These are phyloP conservation scores for Volvox reticuliferus DNA, from an alignment of 139 green algal genomes.

Conservation along the genomic window DNA sequence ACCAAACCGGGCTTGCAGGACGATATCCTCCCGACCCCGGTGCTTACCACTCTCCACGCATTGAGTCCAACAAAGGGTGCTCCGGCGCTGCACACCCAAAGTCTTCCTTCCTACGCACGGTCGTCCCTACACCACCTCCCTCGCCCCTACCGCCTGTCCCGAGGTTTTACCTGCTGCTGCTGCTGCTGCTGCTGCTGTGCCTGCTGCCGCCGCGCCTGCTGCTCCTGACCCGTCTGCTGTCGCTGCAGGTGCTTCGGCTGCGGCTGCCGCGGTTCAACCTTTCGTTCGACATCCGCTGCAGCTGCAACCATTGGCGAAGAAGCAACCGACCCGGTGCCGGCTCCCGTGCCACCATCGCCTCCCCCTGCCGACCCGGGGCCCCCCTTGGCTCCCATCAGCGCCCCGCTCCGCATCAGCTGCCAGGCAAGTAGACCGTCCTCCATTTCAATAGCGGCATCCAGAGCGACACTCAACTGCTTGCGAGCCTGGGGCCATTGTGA, in stretches of 20 bases:
- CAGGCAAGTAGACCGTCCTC: slow-evolving; percentile 12
- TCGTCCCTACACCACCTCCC: too few species aligned
- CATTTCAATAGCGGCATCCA: background rate
- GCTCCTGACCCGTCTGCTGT: background rate
- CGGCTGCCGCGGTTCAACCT: background rate
- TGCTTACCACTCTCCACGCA: too few species aligned
- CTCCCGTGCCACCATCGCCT: background rate
- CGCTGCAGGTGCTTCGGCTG: background rate
- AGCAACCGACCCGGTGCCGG: background rate
- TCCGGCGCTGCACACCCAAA: too few species aligned
- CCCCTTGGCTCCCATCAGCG: background rate
- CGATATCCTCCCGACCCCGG: too few species aligned
- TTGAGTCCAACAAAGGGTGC: too few species aligned
- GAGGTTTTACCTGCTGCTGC: background rate
- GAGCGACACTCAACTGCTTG: background rate
- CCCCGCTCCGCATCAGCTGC: slow-evolving; percentile 28
- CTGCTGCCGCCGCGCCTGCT: background rate
- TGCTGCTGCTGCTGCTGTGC: background rate
- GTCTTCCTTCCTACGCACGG: too few species aligned
- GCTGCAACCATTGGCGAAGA: background rate
- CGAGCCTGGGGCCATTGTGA: background rate
- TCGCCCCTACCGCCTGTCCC: too few species aligned
- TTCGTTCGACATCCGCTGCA: background rate
- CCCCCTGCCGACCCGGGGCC: background rate
- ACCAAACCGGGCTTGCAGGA: too few species aligned